A percentile compares a stretch with the other conserved stretches of the same genome.
These are phyloP conservation scores for Lepiota subincarnata DNA, from an alignment of 768 basidiomycete species.

Conservation along the genomic window DNA sequence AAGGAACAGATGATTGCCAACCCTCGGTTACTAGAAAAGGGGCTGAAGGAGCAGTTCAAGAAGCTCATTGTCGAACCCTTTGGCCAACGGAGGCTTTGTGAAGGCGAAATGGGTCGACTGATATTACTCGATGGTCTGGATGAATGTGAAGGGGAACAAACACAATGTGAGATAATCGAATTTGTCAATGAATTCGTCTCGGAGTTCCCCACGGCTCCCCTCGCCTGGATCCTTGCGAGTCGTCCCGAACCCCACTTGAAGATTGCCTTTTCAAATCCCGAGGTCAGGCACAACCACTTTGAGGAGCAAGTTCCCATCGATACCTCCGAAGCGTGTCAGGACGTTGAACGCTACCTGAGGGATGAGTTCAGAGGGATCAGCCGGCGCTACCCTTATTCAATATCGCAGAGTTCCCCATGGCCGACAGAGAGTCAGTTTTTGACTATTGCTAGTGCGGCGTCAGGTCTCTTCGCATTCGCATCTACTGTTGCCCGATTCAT, in stretches of 20 bases:
- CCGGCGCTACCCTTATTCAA: background rate
- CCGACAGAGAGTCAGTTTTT: background rate
- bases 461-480: background rate
- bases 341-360: background rate
- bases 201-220: background rate
- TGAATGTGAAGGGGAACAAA: background rate
- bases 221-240: background rate
- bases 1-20: background rate
- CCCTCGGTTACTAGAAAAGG: conserved; percentile 2
- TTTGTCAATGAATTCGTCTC: background rate
- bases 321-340: background rate
- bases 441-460: background rate
- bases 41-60: background rate
- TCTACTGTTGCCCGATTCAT: background rate
- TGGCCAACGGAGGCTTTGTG: no score
- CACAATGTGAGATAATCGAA: background rate
- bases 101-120: background rate
- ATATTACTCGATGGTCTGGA: conserved; percentile 2
- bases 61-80: background rate
- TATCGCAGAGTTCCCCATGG: background rate
- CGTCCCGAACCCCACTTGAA: conserved; percentile 1
- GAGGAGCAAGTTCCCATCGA: background rate
- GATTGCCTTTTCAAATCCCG: background rate
- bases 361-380: background rate
- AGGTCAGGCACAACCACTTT: background rate